Base-by-base conservation (phyloP, 352 stramenopile species). In the Phytopythium oedochilum region DNA sequence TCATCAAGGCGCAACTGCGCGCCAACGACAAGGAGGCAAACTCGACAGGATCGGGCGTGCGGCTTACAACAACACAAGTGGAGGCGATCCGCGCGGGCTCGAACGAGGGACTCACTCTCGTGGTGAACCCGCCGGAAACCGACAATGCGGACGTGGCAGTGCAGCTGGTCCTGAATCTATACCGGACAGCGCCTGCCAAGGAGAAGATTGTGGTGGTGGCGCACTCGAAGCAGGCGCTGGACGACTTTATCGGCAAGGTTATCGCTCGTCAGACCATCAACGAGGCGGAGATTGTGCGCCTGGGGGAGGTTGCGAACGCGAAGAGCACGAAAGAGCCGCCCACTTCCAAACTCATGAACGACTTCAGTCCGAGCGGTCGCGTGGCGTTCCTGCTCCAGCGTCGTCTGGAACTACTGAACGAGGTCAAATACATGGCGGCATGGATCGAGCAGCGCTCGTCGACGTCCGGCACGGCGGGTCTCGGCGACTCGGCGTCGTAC, bases 111-210 rank as follows among this genome's bases (percentile, higher is more conserved):
- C 70, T 99, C 23, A 99, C 96, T 6, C 56, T 99, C 12, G 75
- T 99, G 15, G 86, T 98, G 11, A 96, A 96, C 8, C 90, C 96
- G 42, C 89, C 96, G 20, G 94, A 95, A 38, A 98, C 88, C 3
- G 87, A 79, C n/a, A 98, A 98, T 61, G 98, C 96, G 2, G 93
- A 98, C 59, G 82, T 98, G 28, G 96, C 91, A 17, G 95, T 98
- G 22, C 92, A 98, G 65, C 86, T 98, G 23, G 85, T 98, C n/a
- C 57, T 86, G 22, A 98, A 97, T 60, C 49, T 99, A 10, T 97
- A 96, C 58, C 90, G 92, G 53, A 70, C 62, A 20, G 94, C 80
- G 36, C 52, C 68, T 25, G 68, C 81, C 46, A 78, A 68, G 4
- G 83, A 99, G 57, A 87, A 96, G 55, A 97, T 97, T 15, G 66